Base-by-base conservation (phyloP, 257 asterid genomes). In the Rehmannia glutinosa region DNA sequence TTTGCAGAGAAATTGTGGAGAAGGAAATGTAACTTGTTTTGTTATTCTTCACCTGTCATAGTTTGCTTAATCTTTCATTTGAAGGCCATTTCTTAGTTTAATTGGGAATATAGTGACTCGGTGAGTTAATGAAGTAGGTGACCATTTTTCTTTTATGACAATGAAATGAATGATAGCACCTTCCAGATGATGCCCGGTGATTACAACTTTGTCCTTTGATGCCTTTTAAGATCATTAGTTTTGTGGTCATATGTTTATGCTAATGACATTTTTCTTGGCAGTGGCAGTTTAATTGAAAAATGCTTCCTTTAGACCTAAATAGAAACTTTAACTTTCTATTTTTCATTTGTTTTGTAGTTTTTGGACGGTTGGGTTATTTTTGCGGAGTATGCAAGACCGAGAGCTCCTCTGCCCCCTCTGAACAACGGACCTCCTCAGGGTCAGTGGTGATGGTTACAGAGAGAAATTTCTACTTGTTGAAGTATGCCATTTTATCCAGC, bases 361-460 rank as follows among this genome's bases (percentile, higher is more conserved):
- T 61, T 87, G 83, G 97, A 89, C 43, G 97, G 91, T 6, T 87
- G 92, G 97, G 95, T 89, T 50, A 89, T 89, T 60, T 89, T 87
- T 32, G 97, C 91, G 0, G 95, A 89, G 85, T 85, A 87, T 74
- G 95, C 97, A 70, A 80, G 89, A 73, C 88, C 86, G 24, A 83
- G 97, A 80, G 66, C 72, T 54, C 86, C 83, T 21, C 66, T 81
- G 6, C 77, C 87, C 64, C 73, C 87, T 43, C 53, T 64, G 49
- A 81, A 81, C 80, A 72, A 55, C 7, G 52, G 52, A 11, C 66
- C 65, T 41, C 66, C 68, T 35, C 81, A 71, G 57, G 70, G 75
- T 33, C 75, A 56, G 30, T 35, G 54, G 66, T 77, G 27, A 17
- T 0, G 33, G 15, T 4, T 9, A 10, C 36, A 10, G 13, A 41